Percentiles rank a stretch among this genome's conserved stretches.
These are phyloP conservation scores for Dendrostoma leiphaemia DNA, from an alignment of 2,329 filamentous ascomycete genomes.

Conservation along the genomic window DNA sequence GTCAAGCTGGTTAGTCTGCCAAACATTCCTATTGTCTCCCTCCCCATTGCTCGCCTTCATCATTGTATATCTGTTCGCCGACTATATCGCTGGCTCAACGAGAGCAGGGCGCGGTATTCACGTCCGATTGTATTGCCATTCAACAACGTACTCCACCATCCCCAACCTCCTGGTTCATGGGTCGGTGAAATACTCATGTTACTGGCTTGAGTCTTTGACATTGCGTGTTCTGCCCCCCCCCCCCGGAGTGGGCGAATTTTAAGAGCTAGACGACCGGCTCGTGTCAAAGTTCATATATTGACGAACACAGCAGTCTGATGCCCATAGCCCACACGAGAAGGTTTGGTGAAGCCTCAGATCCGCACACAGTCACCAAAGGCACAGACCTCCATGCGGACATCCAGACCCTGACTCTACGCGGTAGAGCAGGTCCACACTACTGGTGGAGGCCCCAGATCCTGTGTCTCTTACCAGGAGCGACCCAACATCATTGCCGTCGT, in stretches of 20 bases:
- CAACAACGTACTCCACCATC: no score
- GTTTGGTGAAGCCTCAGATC: background rate
- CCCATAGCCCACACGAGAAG: background rate
- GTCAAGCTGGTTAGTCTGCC: background rate
- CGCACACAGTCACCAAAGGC: background rate
- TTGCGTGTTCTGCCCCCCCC: no score
- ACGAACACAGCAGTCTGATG: background rate
- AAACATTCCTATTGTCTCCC: background rate
- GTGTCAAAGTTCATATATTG: background rate
- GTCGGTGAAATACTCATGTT: no score
- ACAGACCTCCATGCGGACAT: background rate
- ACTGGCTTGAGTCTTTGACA: no score
- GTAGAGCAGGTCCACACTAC: background rate
- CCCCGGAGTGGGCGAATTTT: no score
- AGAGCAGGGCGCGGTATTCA: background rate
- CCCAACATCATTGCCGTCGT: background rate
- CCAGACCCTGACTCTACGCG: background rate
- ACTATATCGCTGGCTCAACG: background rate
- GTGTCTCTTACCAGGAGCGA: background rate
- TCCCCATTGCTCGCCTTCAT: background rate
- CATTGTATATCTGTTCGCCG: background rate
- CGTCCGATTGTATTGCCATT: no score
- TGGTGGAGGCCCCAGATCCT: background rate
- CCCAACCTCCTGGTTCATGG: no score
- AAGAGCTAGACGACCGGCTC: background rate